phyloP scores from a whole-genome alignment of 2,329 filamentous ascomycete genomes.

The Ramularia endophylla region DNA sequence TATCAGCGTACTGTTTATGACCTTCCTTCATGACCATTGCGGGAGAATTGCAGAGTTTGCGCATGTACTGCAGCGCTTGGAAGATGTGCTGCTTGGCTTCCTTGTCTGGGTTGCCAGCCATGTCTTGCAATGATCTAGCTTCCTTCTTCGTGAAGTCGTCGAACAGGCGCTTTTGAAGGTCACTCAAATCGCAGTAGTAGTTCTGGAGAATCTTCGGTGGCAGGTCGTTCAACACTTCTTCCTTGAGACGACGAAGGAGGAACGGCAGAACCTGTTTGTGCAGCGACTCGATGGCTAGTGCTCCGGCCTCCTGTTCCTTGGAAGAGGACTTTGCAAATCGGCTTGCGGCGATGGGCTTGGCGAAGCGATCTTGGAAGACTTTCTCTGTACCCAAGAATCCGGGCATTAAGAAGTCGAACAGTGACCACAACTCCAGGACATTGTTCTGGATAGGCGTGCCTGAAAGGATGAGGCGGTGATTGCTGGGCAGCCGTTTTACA shows the following conservation, averaged over 20 bases:
- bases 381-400: slow-evolving; percentile 95
- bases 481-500: slow-evolving; percentile 82
- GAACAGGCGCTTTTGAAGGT: slow-evolving; percentile 89
- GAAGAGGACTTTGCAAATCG: slow-evolving; percentile 96
- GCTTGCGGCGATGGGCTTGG: slow-evolving; percentile 89
- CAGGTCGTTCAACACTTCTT: slow-evolving; percentile 92
- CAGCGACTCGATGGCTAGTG: slow-evolving; percentile 92
- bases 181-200: slow-evolving; percentile 97
- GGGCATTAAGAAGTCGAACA: slow-evolving; percentile 99
- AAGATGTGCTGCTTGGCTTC: slow-evolving; percentile 98
- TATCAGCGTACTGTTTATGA: slow-evolving; percentile 83
- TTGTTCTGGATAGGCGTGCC: slow-evolving; percentile 98
- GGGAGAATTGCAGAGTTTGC: slow-evolving; percentile 96
- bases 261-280: slow-evolving; percentile 98
- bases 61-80: slow-evolving; percentile 98
- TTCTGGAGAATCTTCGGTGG: slow-evolving; percentile 99
- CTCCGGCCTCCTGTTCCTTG: slow-evolving; percentile 95
- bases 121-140: slow-evolving; percentile 76
- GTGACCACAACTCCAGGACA: slow-evolving; percentile 90
- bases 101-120: slow-evolving; percentile 79
- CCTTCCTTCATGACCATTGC: slow-evolving; percentile 93
- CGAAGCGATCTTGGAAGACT: slow-evolving; percentile 92
- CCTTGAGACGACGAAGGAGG: slow-evolving; percentile 89
- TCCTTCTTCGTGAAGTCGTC: slow-evolving; percentile 96
- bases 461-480: slow-evolving; percentile 92